Evolutionary conservation across 192 early-diverging fungal genomes (phyloP), one percentile per base, ranked within the genome.

Genomic region (Linnemannia elongata): DNA sequence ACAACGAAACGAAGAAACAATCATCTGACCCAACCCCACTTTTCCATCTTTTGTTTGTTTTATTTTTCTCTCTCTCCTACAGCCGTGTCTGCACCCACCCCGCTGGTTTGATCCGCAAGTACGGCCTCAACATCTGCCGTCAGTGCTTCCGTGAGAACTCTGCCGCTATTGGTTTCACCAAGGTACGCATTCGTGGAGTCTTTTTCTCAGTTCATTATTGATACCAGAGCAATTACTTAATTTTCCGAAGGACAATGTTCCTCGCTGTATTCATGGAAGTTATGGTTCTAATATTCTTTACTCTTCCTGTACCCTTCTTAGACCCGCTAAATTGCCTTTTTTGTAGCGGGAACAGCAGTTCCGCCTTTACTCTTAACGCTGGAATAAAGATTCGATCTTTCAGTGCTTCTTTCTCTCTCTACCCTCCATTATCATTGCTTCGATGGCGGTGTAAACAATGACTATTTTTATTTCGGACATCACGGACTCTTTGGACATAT

Each of bases 71-170:
- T 8, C 60, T 39, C 38, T 33, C 3, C 20, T 44, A 75, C 85
- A 97, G 96, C 94, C 97, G 99, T 88, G 97, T 99, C 88, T 99
- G 98, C 92, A 93, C 97, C 87, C 98, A 99, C 96, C 97, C 95
- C 89, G 99, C 99, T 83, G 99, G 99, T 96, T 96, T 99, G 90
- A 99, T 99, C 92, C 97, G 99, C 95, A 99, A 99, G 95, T 99
- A 99, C 94, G 94, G 94, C 79, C 93, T 99, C 77, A 96, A 99
- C 95, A 93, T 99, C 87, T 99, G 99, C 95, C 97, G 99, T 95
- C 99, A 99, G 92, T 99, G 98, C 95, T 99, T 99, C 97, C 97
- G 99, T 92, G 97, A 99, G 92, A 96, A 99, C 91, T 91, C 97
- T 90, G 93, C 92, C 82, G 98, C 97, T 90, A 99, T 99, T 93